Conservation (phyloP, 768 basidiomycete genomes). For the Trametes elegans region DNA sequence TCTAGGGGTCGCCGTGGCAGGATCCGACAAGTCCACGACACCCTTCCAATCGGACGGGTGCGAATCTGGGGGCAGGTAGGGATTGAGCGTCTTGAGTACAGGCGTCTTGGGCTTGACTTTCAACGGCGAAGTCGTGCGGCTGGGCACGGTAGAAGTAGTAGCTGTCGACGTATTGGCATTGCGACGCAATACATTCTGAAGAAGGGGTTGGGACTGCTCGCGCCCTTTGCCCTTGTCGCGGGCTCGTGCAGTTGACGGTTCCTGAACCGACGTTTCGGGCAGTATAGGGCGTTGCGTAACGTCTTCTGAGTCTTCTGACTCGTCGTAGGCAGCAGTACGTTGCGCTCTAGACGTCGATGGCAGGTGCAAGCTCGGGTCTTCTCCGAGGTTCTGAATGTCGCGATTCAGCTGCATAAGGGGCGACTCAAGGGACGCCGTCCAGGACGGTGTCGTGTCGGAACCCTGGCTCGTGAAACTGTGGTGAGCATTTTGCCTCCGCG, state of each 20-base stretch:
- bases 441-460: conserved; percentile 54
- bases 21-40: conserved; percentile 67
- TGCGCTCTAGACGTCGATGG: conserved; percentile 23
- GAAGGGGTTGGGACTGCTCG: conserved; percentile 40
- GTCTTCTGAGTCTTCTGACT: conserved; percentile 27
- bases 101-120: conserved; percentile 62
- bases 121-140: conserved; percentile 44
- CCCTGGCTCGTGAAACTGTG: conserved; percentile 38
- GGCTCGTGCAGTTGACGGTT: background rate
- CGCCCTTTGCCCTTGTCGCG: conserved; percentile 40
- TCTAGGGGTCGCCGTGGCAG: conserved; percentile 47
- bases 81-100: conserved; percentile 51
- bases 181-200: conserved; percentile 51
- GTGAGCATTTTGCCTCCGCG: conserved; percentile 28
- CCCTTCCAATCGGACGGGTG: conserved; percentile 65
- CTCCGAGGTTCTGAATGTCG: conserved; percentile 55
- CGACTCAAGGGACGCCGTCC: conserved; percentile 72
- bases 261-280: background rate
- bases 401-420: conserved; percentile 67
- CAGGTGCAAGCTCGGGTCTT: conserved; percentile 35
- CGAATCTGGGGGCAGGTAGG: conserved; percentile 54
- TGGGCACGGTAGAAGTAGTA: conserved; percentile 12
- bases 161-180: conserved; percentile 41
- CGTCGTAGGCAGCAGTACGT: conserved; percentile 23
- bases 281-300: conserved; percentile 24